A percentile compares a stretch with the other conserved stretches of the same genome.
Evolutionary conservation across 2,329 filamentous ascomycete species (phyloP).

Genomic region (Diplodia sapinea): DNA sequence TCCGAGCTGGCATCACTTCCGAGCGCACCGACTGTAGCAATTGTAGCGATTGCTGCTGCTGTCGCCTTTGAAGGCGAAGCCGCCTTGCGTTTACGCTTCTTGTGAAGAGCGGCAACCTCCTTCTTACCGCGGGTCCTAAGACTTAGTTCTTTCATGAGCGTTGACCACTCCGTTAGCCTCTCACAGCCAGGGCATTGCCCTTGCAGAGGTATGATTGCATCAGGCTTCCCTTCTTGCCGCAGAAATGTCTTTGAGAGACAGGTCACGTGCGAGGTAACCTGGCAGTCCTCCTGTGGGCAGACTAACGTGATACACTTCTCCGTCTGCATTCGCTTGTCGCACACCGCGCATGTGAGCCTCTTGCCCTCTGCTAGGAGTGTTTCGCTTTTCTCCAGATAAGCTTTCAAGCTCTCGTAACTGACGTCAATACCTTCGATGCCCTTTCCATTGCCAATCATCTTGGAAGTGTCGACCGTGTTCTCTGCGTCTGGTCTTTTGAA

Average conservation of each 20-base stretch:
- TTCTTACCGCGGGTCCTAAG: conserved; percentile 73
- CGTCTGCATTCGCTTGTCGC: conserved; percentile 48
- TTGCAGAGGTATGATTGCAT: conserved; percentile 67
- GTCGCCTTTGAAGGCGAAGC: conserved; percentile 33
- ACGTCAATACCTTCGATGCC: conserved; percentile 57
- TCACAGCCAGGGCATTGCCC: conserved; percentile 76
- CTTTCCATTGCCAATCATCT: conserved; percentile 33
- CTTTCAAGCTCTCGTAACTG: conserved; percentile 58
- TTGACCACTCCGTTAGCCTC: conserved; percentile 68
- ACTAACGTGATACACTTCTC: conserved; percentile 54
- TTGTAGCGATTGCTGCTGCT: conserved; percentile 10
- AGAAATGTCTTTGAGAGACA: conserved; percentile 63
- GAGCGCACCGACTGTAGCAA: not conserved
- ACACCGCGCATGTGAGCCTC: conserved; percentile 56
- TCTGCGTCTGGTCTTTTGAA: conserved; percentile 14
- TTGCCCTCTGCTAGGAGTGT: conserved; percentile 36
- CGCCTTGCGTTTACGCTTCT: conserved; percentile 47
- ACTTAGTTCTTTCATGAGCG: conserved; percentile 82
- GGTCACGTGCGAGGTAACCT: conserved; percentile 58
- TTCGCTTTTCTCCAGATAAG: conserved; percentile 59
- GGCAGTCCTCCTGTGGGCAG: conserved; percentile 59
- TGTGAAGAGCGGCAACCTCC: conserved; percentile 72
- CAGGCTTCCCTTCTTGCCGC: conserved; percentile 45
- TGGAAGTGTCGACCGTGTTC: conserved; percentile 34
- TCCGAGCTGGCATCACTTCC: not conserved